Conservation (phyloP, 306 rosid genomes). For the Corylus americana region DNA sequence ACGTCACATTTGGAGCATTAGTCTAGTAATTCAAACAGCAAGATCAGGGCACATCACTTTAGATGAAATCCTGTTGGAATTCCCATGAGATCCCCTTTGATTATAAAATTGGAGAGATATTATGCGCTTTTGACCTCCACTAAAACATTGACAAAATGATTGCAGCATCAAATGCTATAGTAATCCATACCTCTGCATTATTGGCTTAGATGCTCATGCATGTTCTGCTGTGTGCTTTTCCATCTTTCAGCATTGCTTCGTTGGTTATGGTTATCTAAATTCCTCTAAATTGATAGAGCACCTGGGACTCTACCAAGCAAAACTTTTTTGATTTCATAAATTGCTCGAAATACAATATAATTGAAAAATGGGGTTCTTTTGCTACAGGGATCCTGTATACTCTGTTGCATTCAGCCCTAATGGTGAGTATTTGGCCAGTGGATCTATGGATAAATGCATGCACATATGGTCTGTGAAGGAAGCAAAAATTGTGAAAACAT, state of each 20-base stretch:
- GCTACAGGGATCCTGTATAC: constrained; percentile 78
- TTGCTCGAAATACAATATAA: too few species aligned
- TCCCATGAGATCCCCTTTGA: too few species aligned
- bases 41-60: background rate
- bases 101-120: too few species aligned
- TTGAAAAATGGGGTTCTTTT: constrained; percentile 46
- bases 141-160: background rate
- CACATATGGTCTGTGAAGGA: constrained; percentile 91
- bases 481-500: constrained; percentile 82
- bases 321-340: too few species aligned
- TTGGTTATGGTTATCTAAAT: background rate
- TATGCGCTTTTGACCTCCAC: background rate
- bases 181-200: background rate
- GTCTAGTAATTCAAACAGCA: background rate
- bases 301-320: background rate
- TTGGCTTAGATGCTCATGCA: background rate
- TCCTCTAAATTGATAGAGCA: background rate
- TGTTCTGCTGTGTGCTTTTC: background rate
- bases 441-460: constrained; percentile 82
- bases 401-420: constrained; percentile 93
- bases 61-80: too few species aligned
- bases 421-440: constrained; percentile 92
- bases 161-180: background rate
- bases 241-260: background rate
- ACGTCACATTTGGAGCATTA: background rate